These are phyloP conservation scores for Pascua sp. DNA, from an alignment of 1,284 basidiomycete species.

Conservation along the genomic window DNA sequence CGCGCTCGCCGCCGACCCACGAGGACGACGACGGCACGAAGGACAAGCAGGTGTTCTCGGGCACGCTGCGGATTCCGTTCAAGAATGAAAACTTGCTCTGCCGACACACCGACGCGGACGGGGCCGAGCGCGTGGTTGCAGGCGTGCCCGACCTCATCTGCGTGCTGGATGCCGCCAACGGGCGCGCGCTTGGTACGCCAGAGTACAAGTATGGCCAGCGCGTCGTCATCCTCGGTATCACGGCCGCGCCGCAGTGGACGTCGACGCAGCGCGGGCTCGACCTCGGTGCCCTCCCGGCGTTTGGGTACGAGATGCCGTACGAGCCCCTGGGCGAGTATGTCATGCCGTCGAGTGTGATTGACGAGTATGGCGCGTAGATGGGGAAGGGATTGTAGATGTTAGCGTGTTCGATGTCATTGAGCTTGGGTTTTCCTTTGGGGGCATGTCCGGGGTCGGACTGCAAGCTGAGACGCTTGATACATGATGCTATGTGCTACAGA, in stretches of 20 bases:
- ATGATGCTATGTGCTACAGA: no score
- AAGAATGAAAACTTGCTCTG: slow-evolving; percentile 60
- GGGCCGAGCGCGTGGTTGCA: slow-evolving; percentile 33
- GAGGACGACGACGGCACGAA: slow-evolving; percentile 50
- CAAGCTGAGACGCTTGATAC: no score
- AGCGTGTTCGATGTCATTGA: no score
- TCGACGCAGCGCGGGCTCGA: slow-evolving; percentile 54
- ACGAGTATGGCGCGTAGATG: slow-evolving; percentile 28
- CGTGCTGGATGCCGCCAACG: slow-evolving; percentile 58
- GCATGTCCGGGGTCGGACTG: no score
- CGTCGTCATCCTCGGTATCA: slow-evolving; percentile 59
- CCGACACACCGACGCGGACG: slow-evolving; percentile 47
- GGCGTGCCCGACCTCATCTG: slow-evolving; percentile 60
- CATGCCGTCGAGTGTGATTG: slow-evolving; percentile 44
- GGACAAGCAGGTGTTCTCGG: neutral
- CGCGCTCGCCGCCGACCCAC: slow-evolving; percentile 53
- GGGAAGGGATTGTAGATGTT: no score
- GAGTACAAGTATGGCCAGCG: slow-evolving; percentile 59
- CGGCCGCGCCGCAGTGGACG: slow-evolving; percentile 60
- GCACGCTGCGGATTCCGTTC: slow-evolving; percentile 51
- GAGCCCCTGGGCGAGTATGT: slow-evolving; percentile 39
- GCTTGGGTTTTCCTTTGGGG: no score
- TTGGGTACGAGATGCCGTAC: slow-evolving; percentile 36
- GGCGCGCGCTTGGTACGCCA: slow-evolving; percentile 56
- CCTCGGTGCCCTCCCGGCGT: slow-evolving; percentile 29